Conservation (phyloP, 495 filamentous ascomycete genomes). For the Aspergillus leporis region DNA sequence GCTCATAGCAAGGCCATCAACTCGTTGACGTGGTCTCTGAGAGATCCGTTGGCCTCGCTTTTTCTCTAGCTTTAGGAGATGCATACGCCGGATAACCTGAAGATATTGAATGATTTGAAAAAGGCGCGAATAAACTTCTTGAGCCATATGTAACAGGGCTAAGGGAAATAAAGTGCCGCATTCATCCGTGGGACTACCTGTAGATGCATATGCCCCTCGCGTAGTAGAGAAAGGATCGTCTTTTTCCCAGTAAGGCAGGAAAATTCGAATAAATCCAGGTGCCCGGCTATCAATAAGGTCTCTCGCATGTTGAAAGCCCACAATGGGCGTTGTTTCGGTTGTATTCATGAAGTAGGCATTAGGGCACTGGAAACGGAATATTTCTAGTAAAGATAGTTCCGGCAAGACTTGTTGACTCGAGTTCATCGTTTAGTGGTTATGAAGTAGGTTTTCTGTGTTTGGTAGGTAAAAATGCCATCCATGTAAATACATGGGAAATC, state of each 20-base stretch:
- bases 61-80: neutral
- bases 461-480: neutral
- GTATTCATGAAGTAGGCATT: neutral
- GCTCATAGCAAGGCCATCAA: no score
- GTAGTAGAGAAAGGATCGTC: neutral
- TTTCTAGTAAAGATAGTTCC: neutral
- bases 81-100: neutral
- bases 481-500: no score
- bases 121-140: neutral
- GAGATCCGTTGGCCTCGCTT: neutral
- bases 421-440: neutral
- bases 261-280: neutral
- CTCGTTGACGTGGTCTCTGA: no score
- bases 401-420: neutral
- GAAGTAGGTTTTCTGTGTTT: neutral
- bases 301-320: neutral
- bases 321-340: neutral
- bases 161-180: neutral
- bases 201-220: neutral
- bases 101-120: constrained; percentile 1
- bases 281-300: neutral
- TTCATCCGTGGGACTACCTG: neutral
- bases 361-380: neutral
- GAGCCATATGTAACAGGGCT: neutral
- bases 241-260: neutral